These are phyloP conservation scores for Lepidium didymum DNA, from an alignment of 345 rosid genomes.

Conservation along the genomic window DNA sequence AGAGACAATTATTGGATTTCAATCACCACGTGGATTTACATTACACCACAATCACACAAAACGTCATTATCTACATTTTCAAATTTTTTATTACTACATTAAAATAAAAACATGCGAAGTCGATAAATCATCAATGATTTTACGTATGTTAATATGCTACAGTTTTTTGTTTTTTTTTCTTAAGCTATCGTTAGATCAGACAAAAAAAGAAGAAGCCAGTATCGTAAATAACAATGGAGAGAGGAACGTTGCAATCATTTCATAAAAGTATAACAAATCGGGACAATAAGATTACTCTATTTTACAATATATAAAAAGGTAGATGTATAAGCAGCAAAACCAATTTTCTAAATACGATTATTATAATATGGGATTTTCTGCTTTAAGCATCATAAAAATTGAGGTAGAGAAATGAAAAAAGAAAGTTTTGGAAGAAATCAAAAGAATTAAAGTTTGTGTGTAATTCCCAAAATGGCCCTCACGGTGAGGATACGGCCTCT, in stretches of 20 bases:
- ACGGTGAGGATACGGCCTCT: conserved; percentile 65
- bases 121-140: not conserved
- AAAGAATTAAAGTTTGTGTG: conserved; percentile 9
- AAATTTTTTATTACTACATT: too few species aligned
- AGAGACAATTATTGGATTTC: conserved; percentile 14
- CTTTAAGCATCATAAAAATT: not conserved
- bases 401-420: not conserved
- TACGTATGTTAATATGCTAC: too few species aligned
- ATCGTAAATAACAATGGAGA: too few species aligned
- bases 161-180: too few species aligned
- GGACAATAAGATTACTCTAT: not conserved
- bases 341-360: not conserved
- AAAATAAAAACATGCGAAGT: not conserved
- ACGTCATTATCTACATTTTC: not conserved
- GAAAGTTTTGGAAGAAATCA: not conserved
- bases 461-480: conserved; percentile 11
- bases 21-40: conserved; percentile 18
- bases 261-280: not conserved
- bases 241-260: not conserved
- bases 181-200: too few species aligned
- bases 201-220: too few species aligned
- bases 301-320: not conserved
- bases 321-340: not conserved
- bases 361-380: not conserved
- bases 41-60: conserved; percentile 5